Evolutionary conservation across 805 yeast genomes (phyloP).

Genomic region (Jamesozyma spencerorum): DNA sequence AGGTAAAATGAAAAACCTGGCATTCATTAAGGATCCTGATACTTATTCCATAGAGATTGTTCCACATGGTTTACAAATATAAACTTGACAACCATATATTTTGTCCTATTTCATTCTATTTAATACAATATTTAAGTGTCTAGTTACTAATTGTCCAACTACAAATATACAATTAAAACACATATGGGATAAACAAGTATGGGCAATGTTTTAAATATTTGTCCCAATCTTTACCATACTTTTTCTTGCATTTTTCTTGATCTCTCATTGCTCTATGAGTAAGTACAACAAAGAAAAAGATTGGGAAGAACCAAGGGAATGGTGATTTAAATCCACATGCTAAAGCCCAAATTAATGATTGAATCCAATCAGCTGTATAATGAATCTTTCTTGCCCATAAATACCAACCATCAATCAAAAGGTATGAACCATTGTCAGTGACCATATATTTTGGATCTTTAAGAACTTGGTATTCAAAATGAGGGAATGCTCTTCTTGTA

Average conservation of each 20-base stretch:
- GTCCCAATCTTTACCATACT: constrained; percentile 94
- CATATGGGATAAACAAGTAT: constrained; percentile 81
- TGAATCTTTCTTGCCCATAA: constrained; percentile 87
- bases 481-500: constrained; percentile 85
- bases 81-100: neutral
- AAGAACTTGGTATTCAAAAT: constrained; percentile 73
- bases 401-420: constrained; percentile 92
- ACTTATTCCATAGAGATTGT: constrained; percentile 76
- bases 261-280: constrained; percentile 87
- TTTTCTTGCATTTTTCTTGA: constrained; percentile 68
- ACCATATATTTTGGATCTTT: constrained; percentile 76
- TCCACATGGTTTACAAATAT: constrained; percentile 29
- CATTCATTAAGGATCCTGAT: constrained; percentile 81
- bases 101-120: too few relatives aligned
- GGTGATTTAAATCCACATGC: constrained; percentile 81
- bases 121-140: too few relatives aligned
- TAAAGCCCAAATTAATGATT: constrained; percentile 85
- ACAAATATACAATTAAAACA: too few relatives aligned
- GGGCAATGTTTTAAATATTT: constrained; percentile 82
- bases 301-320: constrained; percentile 94
- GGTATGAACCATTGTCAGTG: constrained; percentile 74
- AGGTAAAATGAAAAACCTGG: constrained; percentile 51
- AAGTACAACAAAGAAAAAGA: constrained; percentile 78
- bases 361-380: constrained; percentile 89
- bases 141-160: too few relatives aligned